Evolutionary conservation across 1,284 basidiomycete genomes (phyloP).

Genomic region (Pterula multifida): DNA sequence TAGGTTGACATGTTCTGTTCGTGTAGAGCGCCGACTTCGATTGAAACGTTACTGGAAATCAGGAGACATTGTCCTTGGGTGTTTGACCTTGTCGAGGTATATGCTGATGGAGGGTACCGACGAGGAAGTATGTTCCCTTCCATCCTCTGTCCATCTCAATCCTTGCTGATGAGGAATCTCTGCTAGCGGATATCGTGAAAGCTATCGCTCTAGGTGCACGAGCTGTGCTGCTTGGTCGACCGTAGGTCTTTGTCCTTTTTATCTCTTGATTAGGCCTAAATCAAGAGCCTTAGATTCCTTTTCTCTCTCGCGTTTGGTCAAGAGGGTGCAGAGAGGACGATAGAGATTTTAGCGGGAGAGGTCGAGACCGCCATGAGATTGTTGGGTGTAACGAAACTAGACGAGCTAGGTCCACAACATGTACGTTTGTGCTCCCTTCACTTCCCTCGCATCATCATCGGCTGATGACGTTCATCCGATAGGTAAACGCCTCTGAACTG

Average conservation of each 20-base stretch:
- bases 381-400: slow-evolving; percentile 35
- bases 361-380: slow-evolving; percentile 40
- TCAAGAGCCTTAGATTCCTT: slow-evolving; percentile 18
- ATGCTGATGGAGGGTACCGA: slow-evolving; percentile 39
- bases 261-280: not conserved
- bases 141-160: not conserved
- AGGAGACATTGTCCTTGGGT: slow-evolving; percentile 26
- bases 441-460: not conserved
- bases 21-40: slow-evolving; percentile 18
- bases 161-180: not conserved
- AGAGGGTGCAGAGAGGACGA: slow-evolving; percentile 32
- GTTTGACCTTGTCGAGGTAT: slow-evolving; percentile 25
- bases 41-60: slow-evolving; percentile 30
- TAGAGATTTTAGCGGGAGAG: slow-evolving; percentile 30
- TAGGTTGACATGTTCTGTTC: slow-evolving; percentile 18
- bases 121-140: slow-evolving; percentile 21
- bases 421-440: slow-evolving; percentile 14
- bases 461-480: not conserved
- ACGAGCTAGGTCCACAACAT: slow-evolving; percentile 38
- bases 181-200: slow-evolving; percentile 32
- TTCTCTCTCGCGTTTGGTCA: slow-evolving; percentile 31
- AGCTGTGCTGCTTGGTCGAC: slow-evolving; percentile 40
- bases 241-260: slow-evolving; percentile 13
- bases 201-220: slow-evolving; percentile 41
- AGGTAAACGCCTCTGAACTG: not conserved